Evolutionary conservation across 2,329 filamentous ascomycete genomes (phyloP).

Genomic region (Fusarium solani-melongenae): DNA sequence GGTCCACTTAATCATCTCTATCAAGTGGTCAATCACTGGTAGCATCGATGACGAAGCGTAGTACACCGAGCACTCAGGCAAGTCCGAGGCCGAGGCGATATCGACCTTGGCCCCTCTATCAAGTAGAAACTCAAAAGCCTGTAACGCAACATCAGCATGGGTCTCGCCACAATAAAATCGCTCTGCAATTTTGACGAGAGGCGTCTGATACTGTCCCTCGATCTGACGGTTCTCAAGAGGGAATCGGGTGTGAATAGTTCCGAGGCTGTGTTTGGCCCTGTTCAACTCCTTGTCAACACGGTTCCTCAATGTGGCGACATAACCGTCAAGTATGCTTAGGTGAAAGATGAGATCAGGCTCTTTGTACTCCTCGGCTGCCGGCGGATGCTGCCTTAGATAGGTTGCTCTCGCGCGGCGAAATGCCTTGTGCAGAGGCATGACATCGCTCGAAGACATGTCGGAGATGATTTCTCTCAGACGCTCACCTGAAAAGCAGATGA

Average conservation of each 20-base stretch:
- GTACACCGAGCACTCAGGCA: neutral
- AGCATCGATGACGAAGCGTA: neutral
- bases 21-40: constrained; percentile 5
- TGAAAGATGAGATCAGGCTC: neutral
- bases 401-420: neutral
- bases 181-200: neutral
- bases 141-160: neutral
- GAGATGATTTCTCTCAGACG: neutral
- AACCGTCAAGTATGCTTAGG: neutral
- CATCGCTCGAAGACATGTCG: neutral
- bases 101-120: neutral
- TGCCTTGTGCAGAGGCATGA: neutral
- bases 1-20: constrained; percentile 14
- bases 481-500: neutral
- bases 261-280: neutral
- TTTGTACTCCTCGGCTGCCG: neutral
- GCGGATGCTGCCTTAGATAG: neutral
- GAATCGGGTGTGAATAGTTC: neutral
- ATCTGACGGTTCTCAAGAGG: neutral
- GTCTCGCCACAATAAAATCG: neutral
- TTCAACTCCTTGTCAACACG: neutral
- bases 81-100: neutral
- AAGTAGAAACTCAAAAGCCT: neutral
- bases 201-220: neutral
- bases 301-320: neutral